phyloP scores from a whole-genome alignment of 352 stramenopile genomes.

The Phytophthora nicotianae region DNA sequence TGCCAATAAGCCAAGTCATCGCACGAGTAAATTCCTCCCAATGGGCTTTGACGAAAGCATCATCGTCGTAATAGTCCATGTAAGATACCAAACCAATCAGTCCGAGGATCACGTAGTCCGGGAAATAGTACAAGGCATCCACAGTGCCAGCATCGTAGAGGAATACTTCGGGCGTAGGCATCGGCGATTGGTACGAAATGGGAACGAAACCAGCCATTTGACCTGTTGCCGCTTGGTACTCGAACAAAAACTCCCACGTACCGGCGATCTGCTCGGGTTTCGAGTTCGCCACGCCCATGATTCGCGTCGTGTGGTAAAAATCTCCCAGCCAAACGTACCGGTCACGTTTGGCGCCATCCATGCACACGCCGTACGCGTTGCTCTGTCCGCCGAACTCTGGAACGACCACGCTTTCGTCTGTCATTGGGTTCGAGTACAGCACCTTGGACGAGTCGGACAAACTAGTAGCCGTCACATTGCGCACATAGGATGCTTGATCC shows the following conservation, averaged over 20 bases:
- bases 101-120: conserved; percentile 39
- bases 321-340: conserved; percentile 42
- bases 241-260: conserved; percentile 28
- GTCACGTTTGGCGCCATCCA: conserved; percentile 39
- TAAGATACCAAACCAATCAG: conserved; percentile 35
- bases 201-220: conserved; percentile 28
- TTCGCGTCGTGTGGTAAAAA: conserved; percentile 40
- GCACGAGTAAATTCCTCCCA: conserved; percentile 24
- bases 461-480: conserved; percentile 25
- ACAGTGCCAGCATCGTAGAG: conserved; percentile 26
- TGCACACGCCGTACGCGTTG: conserved; percentile 32
- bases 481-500: conserved; percentile 31
- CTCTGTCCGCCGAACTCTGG: conserved; percentile 30
- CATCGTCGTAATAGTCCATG: conserved; percentile 39
- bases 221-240: conserved; percentile 24
- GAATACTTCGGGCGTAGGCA: conserved; percentile 34
- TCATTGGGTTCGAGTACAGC: conserved; percentile 41
- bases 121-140: conserved; percentile 24
- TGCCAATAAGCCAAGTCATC: conserved; percentile 25
- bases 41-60: conserved; percentile 24
- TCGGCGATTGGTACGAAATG: conserved; percentile 38
- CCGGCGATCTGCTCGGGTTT: conserved; percentile 28
- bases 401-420: conserved; percentile 25
- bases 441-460: conserved; percentile 16
- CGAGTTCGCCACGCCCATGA: conserved; percentile 6